Evolutionary conservation across 2,329 filamentous ascomycete species (phyloP), one percentile per base, ranked within the genome.

Genomic region (Emergomyces orientalis): DNA sequence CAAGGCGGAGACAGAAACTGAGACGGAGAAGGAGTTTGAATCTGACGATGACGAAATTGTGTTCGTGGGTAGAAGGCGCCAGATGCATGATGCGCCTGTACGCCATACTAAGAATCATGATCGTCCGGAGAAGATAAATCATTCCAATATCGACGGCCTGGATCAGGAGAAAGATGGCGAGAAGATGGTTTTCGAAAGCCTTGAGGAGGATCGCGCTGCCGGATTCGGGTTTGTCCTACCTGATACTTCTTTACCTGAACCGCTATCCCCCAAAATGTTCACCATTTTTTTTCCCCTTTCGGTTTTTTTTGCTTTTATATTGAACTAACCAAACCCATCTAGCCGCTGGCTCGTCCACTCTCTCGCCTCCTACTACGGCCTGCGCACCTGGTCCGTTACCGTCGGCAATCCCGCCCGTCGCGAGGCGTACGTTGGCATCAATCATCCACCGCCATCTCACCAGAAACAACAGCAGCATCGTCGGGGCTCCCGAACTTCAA

Each of bases 331-430:
- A 69, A 62, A 71, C 65, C n/a, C 37, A 19, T 43, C 55, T 9
- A 58, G 89, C 68, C 89, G 93, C 66, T 97, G 92, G 89, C 84
- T 97, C 61, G 90, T 95, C 1, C 92, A 97, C 75, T 89, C 90
- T 63, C 92, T 97, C 66, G 93, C 90, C 11, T 85, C 88, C 49
- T 97, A 97, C 75, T 97, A 97, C 72, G 92, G 91, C 54, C 82
- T 97, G 63, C 84, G 86, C 65, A 96, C 92, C 25, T 91, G 87
- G 79, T 92, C 89, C 4, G 84, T 93, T 64, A 88, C 88, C 0
- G 82, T 88, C 0, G 86, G 86, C 39, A 81, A 86, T 67, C 88
- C 90, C 2, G 83, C 86, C 17, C 84, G 87, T 60, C 84, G 90
- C 60, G 88, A 94, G 65, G 91, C 94, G 8, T 96, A 95, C 70